Evolutionary conservation across 2,329 filamentous ascomycete genomes (phyloP).

Genomic region (Cladosporium colombiae): DNA sequence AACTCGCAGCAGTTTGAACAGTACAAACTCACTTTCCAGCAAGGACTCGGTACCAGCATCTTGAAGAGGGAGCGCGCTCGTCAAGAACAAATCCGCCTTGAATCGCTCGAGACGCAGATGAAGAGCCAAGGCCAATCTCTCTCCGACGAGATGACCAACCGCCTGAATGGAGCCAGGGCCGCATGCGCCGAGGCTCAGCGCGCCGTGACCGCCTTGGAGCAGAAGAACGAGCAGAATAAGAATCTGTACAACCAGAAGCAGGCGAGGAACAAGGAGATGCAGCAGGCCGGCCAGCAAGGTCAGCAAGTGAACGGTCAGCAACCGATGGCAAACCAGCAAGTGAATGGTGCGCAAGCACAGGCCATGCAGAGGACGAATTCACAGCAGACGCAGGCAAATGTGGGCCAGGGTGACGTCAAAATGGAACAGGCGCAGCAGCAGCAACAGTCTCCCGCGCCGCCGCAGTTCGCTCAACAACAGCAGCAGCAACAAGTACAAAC

Average conservation of each 20-base stretch:
- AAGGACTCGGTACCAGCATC: conserved; percentile 11
- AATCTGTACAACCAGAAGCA: conserved; percentile 17
- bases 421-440: conserved; percentile 19
- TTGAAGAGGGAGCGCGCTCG: conserved; percentile 18
- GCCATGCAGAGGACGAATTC: conserved; percentile 22
- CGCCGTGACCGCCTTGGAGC: conserved; percentile 13
- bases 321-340: conserved; percentile 13
- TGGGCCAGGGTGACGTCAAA: conserved; percentile 23
- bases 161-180: conserved; percentile 5
- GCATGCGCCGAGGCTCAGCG: conserved; percentile 1
- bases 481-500: not conserved
- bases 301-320: conserved; percentile 10
- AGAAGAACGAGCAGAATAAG: conserved; percentile 21
- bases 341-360: conserved; percentile 18
- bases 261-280: conserved; percentile 22
- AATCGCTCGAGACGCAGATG: conserved; percentile 13
- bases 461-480: conserved; percentile 2
- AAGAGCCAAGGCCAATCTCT: conserved; percentile 4
- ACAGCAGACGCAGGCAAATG: conserved; percentile 14
- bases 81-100: conserved; percentile 5
- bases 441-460: conserved; percentile 18
- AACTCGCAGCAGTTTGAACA: conserved; percentile 21
- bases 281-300: conserved; percentile 22
- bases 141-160: conserved; percentile 2
- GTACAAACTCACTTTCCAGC: conserved; percentile 21